These are phyloP conservation scores for Rostrohypoxylon terebratum DNA, from an alignment of 495 filamentous ascomycete species.

Conservation along the genomic window DNA sequence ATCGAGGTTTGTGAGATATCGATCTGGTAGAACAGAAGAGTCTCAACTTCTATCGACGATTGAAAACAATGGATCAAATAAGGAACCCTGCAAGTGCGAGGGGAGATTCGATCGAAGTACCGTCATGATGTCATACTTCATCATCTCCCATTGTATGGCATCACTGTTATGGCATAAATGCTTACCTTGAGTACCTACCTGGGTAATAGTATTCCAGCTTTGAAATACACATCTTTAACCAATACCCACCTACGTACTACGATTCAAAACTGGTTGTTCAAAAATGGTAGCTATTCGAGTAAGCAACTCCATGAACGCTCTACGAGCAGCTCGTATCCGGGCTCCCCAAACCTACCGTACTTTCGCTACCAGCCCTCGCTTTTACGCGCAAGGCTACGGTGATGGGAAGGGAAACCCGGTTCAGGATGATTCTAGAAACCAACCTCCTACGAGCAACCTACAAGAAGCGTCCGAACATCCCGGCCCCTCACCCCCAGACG, in stretches of 20 bases:
- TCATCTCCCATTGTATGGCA: slow-evolving; percentile 40
- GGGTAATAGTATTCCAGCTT: neutral
- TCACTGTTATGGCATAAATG: slow-evolving; percentile 41
- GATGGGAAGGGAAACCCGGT: slow-evolving; percentile 52
- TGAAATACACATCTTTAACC: neutral
- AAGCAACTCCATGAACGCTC: slow-evolving; percentile 32
- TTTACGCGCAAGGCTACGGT: slow-evolving; percentile 48
- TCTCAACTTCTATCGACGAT: slow-evolving; percentile 14
- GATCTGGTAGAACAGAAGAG: slow-evolving; percentile 23
- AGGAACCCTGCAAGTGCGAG: slow-evolving; percentile 20
- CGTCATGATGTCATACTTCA: slow-evolving; percentile 47
- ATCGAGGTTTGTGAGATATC: neutral
- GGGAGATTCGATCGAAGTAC: neutral
- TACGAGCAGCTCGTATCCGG: slow-evolving; percentile 37
- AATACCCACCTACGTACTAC: neutral
- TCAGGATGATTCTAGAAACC: slow-evolving; percentile 48
- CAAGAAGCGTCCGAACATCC: slow-evolving; percentile 52
- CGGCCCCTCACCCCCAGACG: slow-evolving; percentile 48
- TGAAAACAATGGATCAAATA: slow-evolving; percentile 8
- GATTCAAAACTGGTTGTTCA: slow-evolving; percentile 10
- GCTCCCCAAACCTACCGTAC: slow-evolving; percentile 37
- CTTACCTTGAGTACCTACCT: neutral
- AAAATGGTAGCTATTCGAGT: slow-evolving; percentile 45
- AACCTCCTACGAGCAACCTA: slow-evolving; percentile 38
- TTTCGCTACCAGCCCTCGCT: slow-evolving; percentile 29